A percentile compares a stretch with the other conserved stretches of the same genome.
phyloP scores from a whole-genome alignment of 2,329 filamentous ascomycete genomes.

The Aschersonia sp. region DNA sequence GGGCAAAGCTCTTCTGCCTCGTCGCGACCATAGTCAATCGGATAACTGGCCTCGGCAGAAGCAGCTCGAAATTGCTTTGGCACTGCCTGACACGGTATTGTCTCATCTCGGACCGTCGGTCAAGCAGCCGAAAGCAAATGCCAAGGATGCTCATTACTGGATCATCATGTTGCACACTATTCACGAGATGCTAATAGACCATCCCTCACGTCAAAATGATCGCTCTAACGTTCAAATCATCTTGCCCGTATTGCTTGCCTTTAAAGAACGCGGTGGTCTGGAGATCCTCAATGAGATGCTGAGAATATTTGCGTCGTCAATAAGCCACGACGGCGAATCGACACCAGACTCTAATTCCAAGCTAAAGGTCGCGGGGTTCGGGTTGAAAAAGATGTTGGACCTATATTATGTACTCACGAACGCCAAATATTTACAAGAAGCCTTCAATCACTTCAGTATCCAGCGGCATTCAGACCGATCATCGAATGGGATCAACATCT shows the following conservation, averaged over 20 bases:
- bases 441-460: slow-evolving; percentile 40
- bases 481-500: slow-evolving; percentile 24
- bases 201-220: slow-evolving; percentile 32
- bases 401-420: slow-evolving; percentile 66
- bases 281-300: slow-evolving; percentile 59
- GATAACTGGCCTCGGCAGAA: slow-evolving; percentile 44
- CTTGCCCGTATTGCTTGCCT: slow-evolving; percentile 70
- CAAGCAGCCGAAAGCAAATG: slow-evolving; percentile 28
- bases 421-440: slow-evolving; percentile 68
- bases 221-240: slow-evolving; percentile 39
- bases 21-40: slow-evolving; percentile 40
- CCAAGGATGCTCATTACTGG: slow-evolving; percentile 64
- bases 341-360: slow-evolving; percentile 29
- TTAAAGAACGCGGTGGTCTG: slow-evolving; percentile 70
- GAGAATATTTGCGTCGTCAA: slow-evolving; percentile 38
- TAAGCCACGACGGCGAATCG: slow-evolving; percentile 20
- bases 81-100: slow-evolving; percentile 57
- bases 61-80: slow-evolving; percentile 42
- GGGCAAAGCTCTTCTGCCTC: slow-evolving; percentile 65
- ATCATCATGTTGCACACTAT: slow-evolving; percentile 67
- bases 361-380: slow-evolving; percentile 35
- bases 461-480: slow-evolving; percentile 26
- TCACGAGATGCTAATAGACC: slow-evolving; percentile 65
- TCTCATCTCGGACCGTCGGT: slow-evolving; percentile 43
- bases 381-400: slow-evolving; percentile 70